Evolutionary conservation across 116 monocot genomes (phyloP).

Genomic region (Iris pallida): DNA sequence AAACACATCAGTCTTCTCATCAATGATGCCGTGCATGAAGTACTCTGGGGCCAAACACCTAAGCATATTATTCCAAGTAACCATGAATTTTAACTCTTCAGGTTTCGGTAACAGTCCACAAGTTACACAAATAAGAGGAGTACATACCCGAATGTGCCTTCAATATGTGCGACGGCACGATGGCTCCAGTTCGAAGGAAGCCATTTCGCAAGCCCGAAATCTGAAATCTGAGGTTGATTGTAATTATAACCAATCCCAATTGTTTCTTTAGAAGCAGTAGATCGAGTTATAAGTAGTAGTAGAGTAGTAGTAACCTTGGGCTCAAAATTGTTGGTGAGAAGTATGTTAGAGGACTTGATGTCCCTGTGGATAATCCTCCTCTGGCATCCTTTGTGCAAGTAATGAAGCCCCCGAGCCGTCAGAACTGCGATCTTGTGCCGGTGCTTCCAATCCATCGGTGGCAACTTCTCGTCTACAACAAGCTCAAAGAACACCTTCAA

Average conservation of each 20-base stretch:
- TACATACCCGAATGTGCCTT: conserved; percentile 81
- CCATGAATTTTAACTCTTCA: neutral
- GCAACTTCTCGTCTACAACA: conserved; percentile 37
- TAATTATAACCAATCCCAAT: neutral
- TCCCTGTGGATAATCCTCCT: conserved; percentile 88
- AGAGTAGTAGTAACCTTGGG: conserved; percentile 52
- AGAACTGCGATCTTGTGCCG: conserved; percentile 54
- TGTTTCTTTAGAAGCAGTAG: too few relatives aligned
- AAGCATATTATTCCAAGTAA: neutral
- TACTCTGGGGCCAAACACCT: conserved; percentile 87
- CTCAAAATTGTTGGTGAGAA: conserved; percentile 59
- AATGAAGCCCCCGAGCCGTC: conserved; percentile 60
- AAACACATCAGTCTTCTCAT: conserved; percentile 84
- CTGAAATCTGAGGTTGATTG: conserved; percentile 43
- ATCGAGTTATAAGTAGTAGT: too few relatives aligned
- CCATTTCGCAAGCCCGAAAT: conserved; percentile 88
- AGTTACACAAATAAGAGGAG: neutral
- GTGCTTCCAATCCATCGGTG: conserved; percentile 53
- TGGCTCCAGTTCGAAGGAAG: conserved; percentile 60
- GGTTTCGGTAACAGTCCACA: neutral
- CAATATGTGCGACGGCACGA: conserved; percentile 60
- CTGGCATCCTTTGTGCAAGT: conserved; percentile 71
- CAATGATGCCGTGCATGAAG: conserved; percentile 69
- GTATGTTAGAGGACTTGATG: conserved; percentile 78
- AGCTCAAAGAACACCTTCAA: neutral